A percentile compares a stretch with the other conserved stretches of the same genome.
These are phyloP conservation scores for Purpureocillium takamizusanense DNA, from an alignment of 2,329 filamentous ascomycete species.

Conservation along the genomic window DNA sequence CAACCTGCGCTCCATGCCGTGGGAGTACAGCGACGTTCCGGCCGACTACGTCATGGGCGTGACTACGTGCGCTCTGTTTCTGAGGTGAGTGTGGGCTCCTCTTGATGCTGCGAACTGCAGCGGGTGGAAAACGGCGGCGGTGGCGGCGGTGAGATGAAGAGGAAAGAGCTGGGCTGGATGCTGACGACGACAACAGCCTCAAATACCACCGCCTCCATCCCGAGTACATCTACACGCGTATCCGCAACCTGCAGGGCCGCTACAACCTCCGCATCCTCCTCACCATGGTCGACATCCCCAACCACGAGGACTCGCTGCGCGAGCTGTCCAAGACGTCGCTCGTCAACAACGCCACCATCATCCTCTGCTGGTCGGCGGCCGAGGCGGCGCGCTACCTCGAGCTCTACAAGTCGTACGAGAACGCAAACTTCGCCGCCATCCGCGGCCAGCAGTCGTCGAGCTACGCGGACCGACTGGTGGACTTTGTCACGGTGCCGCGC, in stretches of 20 bases:
- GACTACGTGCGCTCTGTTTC: slow-evolving; percentile 84
- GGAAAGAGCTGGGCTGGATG: background rate
- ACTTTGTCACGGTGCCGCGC: slow-evolving; percentile 85
- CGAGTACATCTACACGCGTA: slow-evolving; percentile 94
- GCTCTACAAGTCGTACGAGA: slow-evolving; percentile 89
- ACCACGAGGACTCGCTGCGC: slow-evolving; percentile 82
- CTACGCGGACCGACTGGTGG: slow-evolving; percentile 79
- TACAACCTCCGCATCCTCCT: slow-evolving; percentile 82
- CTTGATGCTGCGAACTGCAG: too few species aligned
- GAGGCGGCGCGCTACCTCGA: slow-evolving; percentile 93
- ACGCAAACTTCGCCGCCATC: slow-evolving; percentile 72
- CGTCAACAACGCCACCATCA: slow-evolving; percentile 84
- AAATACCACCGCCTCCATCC: slow-evolving; percentile 97
- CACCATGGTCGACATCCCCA: slow-evolving; percentile 88
- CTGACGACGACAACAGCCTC: slow-evolving; percentile 40
- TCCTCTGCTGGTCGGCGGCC: slow-evolving; percentile 88
- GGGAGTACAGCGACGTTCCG: slow-evolving; percentile 97
- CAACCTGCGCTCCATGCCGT: slow-evolving; percentile 70
- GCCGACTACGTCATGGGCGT: slow-evolving; percentile 84
- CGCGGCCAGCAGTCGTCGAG: slow-evolving; percentile 73
- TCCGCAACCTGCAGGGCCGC: slow-evolving; percentile 73
- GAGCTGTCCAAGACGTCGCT: slow-evolving; percentile 89
- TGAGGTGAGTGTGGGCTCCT: slow-evolving; percentile 44
- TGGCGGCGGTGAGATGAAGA: too few species aligned
- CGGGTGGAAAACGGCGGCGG: too few species aligned